Evolutionary conservation across 306 rosid species (phyloP).

Genomic region (Trichosanthes cucumerina): DNA sequence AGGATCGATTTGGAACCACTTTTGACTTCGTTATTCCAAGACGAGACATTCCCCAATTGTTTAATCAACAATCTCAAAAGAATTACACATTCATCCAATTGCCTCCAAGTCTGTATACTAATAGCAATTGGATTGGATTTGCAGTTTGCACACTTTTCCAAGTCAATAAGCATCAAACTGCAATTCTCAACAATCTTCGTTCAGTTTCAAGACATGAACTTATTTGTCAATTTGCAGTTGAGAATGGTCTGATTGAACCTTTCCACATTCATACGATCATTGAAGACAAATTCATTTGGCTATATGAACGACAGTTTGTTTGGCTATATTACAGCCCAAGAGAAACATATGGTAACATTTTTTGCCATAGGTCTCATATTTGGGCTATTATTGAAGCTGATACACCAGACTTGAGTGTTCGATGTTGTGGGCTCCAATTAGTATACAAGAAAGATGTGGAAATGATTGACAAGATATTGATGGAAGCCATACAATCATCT

Average conservation of each 20-base stretch:
- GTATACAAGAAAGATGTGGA: background rate
- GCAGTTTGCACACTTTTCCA: conserved; percentile 11
- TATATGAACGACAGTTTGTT: conserved; percentile 5
- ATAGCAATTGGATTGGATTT: conserved; percentile 13
- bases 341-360: background rate
- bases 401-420: background rate
- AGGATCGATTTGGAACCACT: background rate
- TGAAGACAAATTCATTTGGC: conserved; percentile 4
- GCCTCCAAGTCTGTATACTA: background rate
- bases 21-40: conserved; percentile 3
- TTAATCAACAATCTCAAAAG: background rate
- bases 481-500: background rate
- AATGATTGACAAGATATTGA: conserved; percentile 4
- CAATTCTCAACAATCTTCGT: background rate
- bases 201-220: conserved; percentile 2
- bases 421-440: background rate
- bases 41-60: background rate
- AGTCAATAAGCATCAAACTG: background rate
- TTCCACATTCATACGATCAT: background rate
- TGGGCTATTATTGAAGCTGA: conserved; percentile 17
- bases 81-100: background rate
- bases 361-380: background rate
- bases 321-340: conserved; percentile 23
- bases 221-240: conserved; percentile 4
- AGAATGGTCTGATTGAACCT: background rate